Base-by-base conservation (phyloP, 257 asterid genomes). In the Henckelia pumila region DNA sequence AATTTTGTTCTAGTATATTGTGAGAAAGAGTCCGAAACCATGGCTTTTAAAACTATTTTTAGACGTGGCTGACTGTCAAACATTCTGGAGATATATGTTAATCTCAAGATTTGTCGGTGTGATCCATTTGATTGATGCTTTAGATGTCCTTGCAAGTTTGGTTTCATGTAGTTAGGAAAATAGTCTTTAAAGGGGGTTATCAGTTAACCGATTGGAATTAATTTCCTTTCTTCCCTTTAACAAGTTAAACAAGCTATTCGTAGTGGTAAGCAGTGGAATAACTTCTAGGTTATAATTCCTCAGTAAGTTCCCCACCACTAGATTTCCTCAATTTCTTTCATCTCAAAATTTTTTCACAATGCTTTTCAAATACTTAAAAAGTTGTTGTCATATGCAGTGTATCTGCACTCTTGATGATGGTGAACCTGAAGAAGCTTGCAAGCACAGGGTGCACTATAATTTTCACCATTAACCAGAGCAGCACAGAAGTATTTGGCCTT, bases 401-500 rank as follows among this genome's bases (percentile, higher is more conserved):
- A 59, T 94, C 99, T 59, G 92, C 99, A 44, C 96, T 94, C 53
- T 83, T 94, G 40, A 91, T 94, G 99, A 94, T 94, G 99, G 99
- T 94, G 33, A 94, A 96, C 21, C 74, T 94, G 85, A 91, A 88
- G 88, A 94, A 91, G 85, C 98, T 94, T 59, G 96, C 99, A 21
- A 89, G 96, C 78, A 88, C 95, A 2, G 99, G 99, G 26, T 94
- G 98, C 84, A 94, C 96, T 63, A 85, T 94, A 16, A 84, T 94
- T 71, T 94, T 94, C 86, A 88, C 99, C 79, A 85, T 94, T 32
- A 67, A 89, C 75, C 99, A 94, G 79, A 94, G 99, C 85, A 94
- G 98, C 85, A 91, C 99, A 2, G 99, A 94, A 83, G 99, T 94
- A 25, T 94, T 94, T 81, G 99, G 99, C 77, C 98, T 94, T 77